These are phyloP conservation scores for Schrenkiella parvula DNA, from an alignment of 345 rosid species.

Conservation along the genomic window DNA sequence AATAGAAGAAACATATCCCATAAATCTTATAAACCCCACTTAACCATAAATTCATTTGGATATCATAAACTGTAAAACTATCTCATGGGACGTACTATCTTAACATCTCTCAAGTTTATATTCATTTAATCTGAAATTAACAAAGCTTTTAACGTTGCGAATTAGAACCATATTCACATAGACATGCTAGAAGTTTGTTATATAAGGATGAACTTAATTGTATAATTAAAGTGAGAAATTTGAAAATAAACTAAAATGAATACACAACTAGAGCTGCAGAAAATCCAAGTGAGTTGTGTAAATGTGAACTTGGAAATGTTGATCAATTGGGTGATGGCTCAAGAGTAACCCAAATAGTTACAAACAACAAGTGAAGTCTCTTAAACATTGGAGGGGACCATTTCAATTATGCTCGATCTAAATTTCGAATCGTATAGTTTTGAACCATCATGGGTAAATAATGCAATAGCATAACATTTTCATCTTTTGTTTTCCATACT, in stretches of 20 bases:
- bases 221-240: background rate
- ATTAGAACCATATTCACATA: background rate
- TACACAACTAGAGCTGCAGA: background rate
- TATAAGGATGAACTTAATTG: background rate
- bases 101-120: background rate
- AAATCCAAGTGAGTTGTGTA: background rate
- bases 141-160: background rate
- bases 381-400: constrained; percentile 32
- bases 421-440: background rate
- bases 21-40: background rate
- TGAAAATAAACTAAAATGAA: background rate
- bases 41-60: background rate
- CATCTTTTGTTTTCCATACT: constrained; percentile 3
- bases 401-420: background rate
- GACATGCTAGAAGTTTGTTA: background rate
- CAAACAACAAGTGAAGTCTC: constrained; percentile 32
- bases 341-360: constrained; percentile 19
- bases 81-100: background rate
- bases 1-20: background rate
- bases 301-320: constrained; percentile 1
- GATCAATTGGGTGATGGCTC: background rate
- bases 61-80: background rate
- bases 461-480: constrained; percentile 8
- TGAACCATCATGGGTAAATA: constrained; percentile 20
- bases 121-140: background rate